Percentiles rank a stretch among this genome's conserved stretches.
Evolutionary conservation across 768 basidiomycete genomes (phyloP).

Genomic region (Calocera cornea): DNA sequence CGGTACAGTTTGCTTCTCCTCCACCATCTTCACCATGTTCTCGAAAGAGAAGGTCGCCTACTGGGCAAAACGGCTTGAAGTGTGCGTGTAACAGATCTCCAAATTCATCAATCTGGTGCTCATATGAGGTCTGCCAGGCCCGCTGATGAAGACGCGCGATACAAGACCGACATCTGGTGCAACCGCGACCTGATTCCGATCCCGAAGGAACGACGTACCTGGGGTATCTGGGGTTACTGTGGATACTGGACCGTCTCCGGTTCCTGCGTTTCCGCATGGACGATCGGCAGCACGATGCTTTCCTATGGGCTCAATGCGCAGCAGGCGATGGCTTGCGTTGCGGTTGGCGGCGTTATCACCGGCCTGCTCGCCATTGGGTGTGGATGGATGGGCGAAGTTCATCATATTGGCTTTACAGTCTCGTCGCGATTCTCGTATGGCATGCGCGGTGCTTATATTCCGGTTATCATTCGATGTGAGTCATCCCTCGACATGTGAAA

Average conservation of each 20-base stretch:
- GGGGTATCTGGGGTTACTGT: neutral
- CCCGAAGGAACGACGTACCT: neutral
- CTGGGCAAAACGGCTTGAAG: conserved; percentile 3
- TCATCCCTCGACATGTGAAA: neutral
- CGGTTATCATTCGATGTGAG: neutral
- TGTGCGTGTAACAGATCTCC: neutral
- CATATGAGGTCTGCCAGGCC: neutral
- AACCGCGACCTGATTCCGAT: neutral
- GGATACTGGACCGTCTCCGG: conserved; percentile 6
- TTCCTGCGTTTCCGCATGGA: conserved; percentile 1
- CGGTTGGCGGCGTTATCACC: conserved; percentile 5
- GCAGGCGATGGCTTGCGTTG: conserved; percentile 6
- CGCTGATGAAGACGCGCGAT: neutral
- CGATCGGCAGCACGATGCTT: neutral
- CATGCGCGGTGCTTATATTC: conserved; percentile 6
- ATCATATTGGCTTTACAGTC: conserved; percentile 6
- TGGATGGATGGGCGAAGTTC: neutral
- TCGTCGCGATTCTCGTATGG: conserved; percentile 5
- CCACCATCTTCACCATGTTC: neutral
- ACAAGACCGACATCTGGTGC: conserved; percentile 5
- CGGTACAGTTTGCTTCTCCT: neutral
- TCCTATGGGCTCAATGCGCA: conserved; percentile 3
- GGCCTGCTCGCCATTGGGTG: neutral
- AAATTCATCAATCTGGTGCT: neutral
- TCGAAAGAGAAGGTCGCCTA: neutral